phyloP scores from a whole-genome alignment of 805 yeast genomes.

The Metschnikowia matae region DNA sequence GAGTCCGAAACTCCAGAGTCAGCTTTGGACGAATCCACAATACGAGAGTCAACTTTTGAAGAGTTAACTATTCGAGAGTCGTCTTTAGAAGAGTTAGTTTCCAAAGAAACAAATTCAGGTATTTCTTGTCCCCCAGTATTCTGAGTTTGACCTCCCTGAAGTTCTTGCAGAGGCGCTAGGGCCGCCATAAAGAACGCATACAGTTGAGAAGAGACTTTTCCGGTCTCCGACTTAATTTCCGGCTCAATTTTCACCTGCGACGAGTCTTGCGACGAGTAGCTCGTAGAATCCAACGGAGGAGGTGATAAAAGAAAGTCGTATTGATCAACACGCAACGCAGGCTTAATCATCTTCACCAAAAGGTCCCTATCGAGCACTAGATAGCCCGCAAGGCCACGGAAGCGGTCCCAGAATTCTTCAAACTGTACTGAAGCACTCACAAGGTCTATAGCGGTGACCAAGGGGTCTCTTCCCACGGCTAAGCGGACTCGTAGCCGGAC shows the following conservation, averaged over 20 bases:
- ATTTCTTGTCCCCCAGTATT: too few relatives aligned
- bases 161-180: not conserved
- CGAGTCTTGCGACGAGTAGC: conserved; percentile 8
- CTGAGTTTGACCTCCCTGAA: too few relatives aligned
- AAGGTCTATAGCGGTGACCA: not conserved
- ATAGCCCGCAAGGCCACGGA: not conserved
- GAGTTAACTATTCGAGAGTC: not conserved
- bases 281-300: conserved; percentile 4
- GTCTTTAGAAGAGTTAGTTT: not conserved
- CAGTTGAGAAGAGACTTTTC: not conserved
- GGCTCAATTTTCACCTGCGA: conserved; percentile 5
- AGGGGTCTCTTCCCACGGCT: conserved; percentile 3
- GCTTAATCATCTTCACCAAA: not conserved
- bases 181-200: not conserved
- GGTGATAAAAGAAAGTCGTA: not conserved
- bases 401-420: conserved; percentile 6
- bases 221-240: not conserved
- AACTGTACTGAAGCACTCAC: not conserved
- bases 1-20: not conserved
- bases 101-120: too few relatives aligned
- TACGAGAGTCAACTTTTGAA: too few relatives aligned
- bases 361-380: not conserved
- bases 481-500: conserved; percentile 2
- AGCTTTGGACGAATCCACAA: not conserved
- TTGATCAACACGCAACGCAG: not conserved